Percentiles rank a stretch among this genome's conserved stretches.
Conservation (phyloP, 176 grass and related monocot species). For the Lolium multiflorum region DNA sequence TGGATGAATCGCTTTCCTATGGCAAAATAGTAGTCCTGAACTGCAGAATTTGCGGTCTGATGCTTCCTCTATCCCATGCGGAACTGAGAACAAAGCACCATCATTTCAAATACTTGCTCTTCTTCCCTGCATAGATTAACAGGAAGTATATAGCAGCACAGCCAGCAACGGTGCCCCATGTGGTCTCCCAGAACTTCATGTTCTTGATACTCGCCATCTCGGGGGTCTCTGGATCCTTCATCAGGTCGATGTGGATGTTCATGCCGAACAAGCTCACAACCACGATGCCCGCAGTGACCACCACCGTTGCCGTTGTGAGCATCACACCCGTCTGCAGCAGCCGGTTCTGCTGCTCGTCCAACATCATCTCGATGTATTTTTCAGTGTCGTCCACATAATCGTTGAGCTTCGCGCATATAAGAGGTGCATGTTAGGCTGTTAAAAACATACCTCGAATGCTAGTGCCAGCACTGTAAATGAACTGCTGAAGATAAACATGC, state of each 20-base stretch:
- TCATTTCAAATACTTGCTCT: conserved; percentile 82
- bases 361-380: conserved; percentile 90
- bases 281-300: conserved; percentile 70
- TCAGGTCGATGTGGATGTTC: conserved; percentile 44
- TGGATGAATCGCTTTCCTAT: background rate
- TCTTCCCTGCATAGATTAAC: conserved; percentile 74
- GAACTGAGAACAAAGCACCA: background rate
- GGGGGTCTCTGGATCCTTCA: conserved; percentile 43
- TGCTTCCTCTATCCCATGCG: background rate
- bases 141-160: conserved; percentile 72
- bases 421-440: conserved; percentile 22
- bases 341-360: conserved; percentile 88
- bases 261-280: conserved; percentile 81
- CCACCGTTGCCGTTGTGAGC: conserved; percentile 75
- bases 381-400: conserved; percentile 87
- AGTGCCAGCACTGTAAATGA: background rate
- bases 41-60: background rate
- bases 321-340: conserved; percentile 88
- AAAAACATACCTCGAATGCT: background rate
- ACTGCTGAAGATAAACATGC: background rate
- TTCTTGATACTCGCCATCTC: conserved; percentile 53
- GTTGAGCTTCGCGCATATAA: conserved; percentile 56
- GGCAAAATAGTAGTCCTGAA: background rate
- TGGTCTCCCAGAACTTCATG: conserved; percentile 78
- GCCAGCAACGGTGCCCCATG: conserved; percentile 64